Base-by-base conservation (phyloP, 305 asterid genomes). In the Caryopteris hybrid region DNA sequence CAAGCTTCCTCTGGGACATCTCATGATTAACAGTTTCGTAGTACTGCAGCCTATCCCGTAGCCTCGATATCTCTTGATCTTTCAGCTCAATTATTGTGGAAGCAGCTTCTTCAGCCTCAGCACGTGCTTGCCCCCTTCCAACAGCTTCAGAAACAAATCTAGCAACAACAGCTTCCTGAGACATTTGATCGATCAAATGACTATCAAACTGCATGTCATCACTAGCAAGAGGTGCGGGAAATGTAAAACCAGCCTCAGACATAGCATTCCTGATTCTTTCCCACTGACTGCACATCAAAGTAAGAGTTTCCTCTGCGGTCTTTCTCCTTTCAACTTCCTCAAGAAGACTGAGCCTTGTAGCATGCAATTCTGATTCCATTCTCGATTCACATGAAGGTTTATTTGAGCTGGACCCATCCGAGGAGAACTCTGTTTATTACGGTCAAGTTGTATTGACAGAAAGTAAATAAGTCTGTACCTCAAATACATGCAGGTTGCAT, bases 1-100 rank as follows among this genome's bases (percentile, higher is more conserved):
- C 78, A 66, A 86, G 97, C 79, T 91, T 93, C 74, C 98, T 87
- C 82, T 93, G 96, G 41, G 95, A 81, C 94, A 93, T 79, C 70
- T 88, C 98, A 61, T 81, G 95, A 76, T 90, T 93, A 46, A 87
- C 96, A 67, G 92, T 88, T 83, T 93, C 96, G 14, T 76, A 88
- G 78, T 93, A 93, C 75, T 78, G 88, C 82, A 93, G 78, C 61
- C 84, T 84, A 66, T 88, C 96, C 20, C 83, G 81, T 74, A 92
- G 63, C 67, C 97, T 80, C 23, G 77, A 63, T 67, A 91, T 89
- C 72, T 94, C 96, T 83, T 74, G 95, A 58, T 87, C 95, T 80
- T 94, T 94, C 63, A 74, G 68, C 64, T 88, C 90, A 42, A 91
- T 66, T 34, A 82, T 71, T 2, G 78, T 54, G 2, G 81, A 81